Conservation (phyloP, 306 rosid genomes). For the Quercus dentata region DNA sequence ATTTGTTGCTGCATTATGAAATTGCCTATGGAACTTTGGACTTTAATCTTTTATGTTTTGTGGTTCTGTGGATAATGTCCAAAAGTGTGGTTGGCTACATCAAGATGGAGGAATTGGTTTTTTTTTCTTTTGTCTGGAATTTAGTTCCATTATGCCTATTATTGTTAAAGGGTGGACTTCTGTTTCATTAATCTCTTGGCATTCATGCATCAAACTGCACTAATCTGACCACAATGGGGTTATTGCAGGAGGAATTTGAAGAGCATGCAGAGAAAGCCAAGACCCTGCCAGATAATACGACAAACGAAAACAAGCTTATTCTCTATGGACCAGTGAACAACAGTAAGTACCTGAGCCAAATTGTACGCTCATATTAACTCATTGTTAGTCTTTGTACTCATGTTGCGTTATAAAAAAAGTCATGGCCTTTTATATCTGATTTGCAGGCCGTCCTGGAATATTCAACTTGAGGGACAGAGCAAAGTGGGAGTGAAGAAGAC, state of each 20-base stretch:
- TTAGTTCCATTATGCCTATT: no score
- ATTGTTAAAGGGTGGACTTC: no score
- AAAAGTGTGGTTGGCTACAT: no score
- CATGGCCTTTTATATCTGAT: slow-evolving; percentile 19
- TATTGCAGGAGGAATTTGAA: slow-evolving; percentile 84
- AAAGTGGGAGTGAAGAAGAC: slow-evolving; percentile 99
- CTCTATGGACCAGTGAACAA: slow-evolving; percentile 82
- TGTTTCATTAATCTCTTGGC: no score
- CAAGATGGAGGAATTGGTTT: no score
- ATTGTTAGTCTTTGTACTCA: not conserved
- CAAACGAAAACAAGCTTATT: slow-evolving; percentile 72
- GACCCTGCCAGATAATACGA: slow-evolving; percentile 58
- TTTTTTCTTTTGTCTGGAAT: no score
- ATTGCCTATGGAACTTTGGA: no score
- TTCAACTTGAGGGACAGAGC: slow-evolving; percentile 84
- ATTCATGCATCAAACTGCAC: no score
- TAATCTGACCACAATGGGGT: no score
- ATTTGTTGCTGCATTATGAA: no score
- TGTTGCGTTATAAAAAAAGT: not conserved
- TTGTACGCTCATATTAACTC: not conserved
- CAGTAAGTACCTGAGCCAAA: slow-evolving; percentile 35
- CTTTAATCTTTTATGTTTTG: no score
- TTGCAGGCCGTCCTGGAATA: slow-evolving; percentile 82
- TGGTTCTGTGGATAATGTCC: no score
- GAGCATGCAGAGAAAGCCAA: slow-evolving; percentile 75